Base-by-base conservation (phyloP, 2,329 filamentous ascomycete species). In the Claviceps humidiphila region DNA sequence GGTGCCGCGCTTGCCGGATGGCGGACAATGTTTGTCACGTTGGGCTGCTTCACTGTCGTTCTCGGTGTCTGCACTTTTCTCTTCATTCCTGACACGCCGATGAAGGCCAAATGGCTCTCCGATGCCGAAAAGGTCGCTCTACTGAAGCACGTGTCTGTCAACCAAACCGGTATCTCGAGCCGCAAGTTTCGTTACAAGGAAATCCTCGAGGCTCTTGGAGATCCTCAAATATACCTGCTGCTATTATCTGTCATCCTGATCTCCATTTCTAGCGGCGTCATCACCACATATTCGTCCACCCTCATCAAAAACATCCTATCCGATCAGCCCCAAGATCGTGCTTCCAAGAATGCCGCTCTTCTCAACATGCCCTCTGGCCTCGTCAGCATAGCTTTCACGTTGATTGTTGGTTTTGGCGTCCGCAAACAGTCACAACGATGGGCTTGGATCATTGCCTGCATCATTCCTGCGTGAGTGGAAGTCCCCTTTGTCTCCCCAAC, bases 1-100 rank as follows among this genome's bases (percentile, higher is more conserved):
- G 81, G 78, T 1, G 67, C 83, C 3, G 64, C 71, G 1, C 74
- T 75, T 2, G 69, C 78, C n/a, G 82, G 82, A 4, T 88, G 83
- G 83, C 71, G 80, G 5, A 83, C 77, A 77, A 74, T 87, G 24
- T 87, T 87, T 64, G 79, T 87, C 47, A 76, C 83, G 13, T 81
- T 87, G 58, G 84, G 84, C 8, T 68, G 71, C 4, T 68, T 68
- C 24, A 71, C 68, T 2, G 62, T 68, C 3, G 16, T 59, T 6
- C 60, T 68, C 5, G 68, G 66, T 0, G 45, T 68, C 8, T 59
- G 56, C 48, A 63, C 64, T 7, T 58, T 68, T 37, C 40, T 64
- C 24, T 62, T 68, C 41, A 59, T 71, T 1, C 68, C 68, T 3
- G 65, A 69, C 42, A 77, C 55, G 59, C 77, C 66, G 1, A 76